Evolutionary conservation across 768 basidiomycete genomes (phyloP).

Genomic region (Holtermannia corniformis): DNA sequence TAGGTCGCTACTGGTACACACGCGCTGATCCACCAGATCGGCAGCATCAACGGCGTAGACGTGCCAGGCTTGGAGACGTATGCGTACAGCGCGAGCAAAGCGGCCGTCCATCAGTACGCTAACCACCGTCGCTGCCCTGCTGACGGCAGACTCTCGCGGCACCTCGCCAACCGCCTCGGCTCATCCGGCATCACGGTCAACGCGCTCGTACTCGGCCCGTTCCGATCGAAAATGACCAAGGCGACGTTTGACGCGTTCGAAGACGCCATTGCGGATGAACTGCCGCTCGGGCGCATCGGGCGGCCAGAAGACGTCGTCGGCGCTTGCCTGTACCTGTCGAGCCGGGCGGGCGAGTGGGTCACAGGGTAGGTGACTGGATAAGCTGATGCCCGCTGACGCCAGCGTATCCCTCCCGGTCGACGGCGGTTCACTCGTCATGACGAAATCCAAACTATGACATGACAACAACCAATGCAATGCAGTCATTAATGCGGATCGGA

Average conservation of each 20-base stretch:
- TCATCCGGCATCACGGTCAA: conserved; percentile 54
- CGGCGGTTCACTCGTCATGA: conserved; percentile 49
- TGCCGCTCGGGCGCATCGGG: conserved; percentile 53
- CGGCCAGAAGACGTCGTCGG: conserved; percentile 58
- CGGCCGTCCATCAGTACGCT: conserved; percentile 37
- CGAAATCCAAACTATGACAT: conserved; percentile 23
- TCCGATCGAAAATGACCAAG: conserved; percentile 50
- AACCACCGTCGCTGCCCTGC: conserved; percentile 43
- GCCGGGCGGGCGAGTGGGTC: conserved; percentile 54
- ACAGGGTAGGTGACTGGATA: conserved; percentile 44
- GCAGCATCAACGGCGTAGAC: conserved; percentile 52
- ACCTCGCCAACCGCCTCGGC: conserved; percentile 53
- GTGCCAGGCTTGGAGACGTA: conserved; percentile 56
- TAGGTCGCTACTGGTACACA: conserved; percentile 25
- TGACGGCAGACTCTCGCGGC: conserved; percentile 48
- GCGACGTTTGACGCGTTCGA: conserved; percentile 48
- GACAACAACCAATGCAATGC: background rate
- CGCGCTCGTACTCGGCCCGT: conserved; percentile 53
- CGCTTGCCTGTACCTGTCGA: conserved; percentile 54
- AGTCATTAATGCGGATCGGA: background rate
- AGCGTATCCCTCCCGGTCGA: conserved; percentile 55
- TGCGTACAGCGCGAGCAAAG: conserved; percentile 58
- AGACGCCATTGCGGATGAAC: conserved; percentile 44
- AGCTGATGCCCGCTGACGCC: background rate
- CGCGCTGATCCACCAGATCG: conserved; percentile 46